These are phyloP conservation scores for Mercurialis annua DNA, from an alignment of 345 rosid genomes.

Conservation along the genomic window DNA sequence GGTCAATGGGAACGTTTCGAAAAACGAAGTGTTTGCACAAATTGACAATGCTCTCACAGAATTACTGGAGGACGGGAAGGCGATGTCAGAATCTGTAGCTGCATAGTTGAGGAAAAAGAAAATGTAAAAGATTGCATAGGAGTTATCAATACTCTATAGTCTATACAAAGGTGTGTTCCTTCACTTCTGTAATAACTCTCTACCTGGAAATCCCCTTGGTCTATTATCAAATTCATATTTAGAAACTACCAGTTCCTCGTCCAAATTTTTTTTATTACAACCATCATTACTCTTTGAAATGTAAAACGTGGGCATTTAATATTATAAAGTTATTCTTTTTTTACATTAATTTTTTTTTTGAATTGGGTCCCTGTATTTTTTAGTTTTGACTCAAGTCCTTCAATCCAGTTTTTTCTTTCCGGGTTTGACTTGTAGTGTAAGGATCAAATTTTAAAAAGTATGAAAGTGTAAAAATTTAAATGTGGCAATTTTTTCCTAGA, in stretches of 20 bases:
- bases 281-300: slow-evolving; percentile 7
- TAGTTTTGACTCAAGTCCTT: no score
- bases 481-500: background rate
- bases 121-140: background rate
- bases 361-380: no score
- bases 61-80: slow-evolving; percentile 38
- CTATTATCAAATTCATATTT: background rate
- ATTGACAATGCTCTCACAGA: slow-evolving; percentile 47
- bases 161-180: slow-evolving; percentile 6
- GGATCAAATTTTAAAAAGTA: no score
- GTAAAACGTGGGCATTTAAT: background rate
- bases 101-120: slow-evolving; percentile 22
- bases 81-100: slow-evolving; percentile 36
- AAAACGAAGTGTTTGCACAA: slow-evolving; percentile 56
- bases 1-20: slow-evolving; percentile 59
- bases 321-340: background rate
- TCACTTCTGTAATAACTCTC: background rate
- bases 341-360: no score
- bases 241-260: background rate
- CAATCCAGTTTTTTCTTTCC: background rate
- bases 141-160: background rate
- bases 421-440: background rate
- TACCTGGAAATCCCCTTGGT: background rate
- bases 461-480: no score
- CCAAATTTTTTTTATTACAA: background rate